Evolutionary conservation across 345 rosid species (phyloP).

Genomic region (Linum trigynum): DNA sequence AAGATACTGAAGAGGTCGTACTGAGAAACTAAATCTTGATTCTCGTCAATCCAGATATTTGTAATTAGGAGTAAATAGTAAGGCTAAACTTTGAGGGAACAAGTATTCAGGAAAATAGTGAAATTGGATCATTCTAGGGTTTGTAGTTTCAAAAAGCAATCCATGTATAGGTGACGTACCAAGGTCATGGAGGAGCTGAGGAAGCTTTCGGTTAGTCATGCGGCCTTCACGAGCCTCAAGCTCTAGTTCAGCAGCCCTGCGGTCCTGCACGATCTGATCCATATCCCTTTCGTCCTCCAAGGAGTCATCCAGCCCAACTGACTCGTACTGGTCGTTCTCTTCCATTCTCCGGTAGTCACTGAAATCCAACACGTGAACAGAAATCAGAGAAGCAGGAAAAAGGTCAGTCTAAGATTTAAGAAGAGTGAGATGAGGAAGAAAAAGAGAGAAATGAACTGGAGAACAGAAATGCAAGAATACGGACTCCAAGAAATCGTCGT

Average conservation of each 20-base stretch:
- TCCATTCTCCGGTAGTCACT: slow-evolving; percentile 64
- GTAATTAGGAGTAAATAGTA: too few species aligned
- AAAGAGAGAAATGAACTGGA: background rate
- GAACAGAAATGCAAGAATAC: background rate
- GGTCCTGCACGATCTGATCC: slow-evolving; percentile 66
- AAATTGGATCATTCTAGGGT: too few species aligned
- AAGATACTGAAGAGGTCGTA: too few species aligned
- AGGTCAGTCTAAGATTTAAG: background rate
- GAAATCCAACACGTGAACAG: background rate
- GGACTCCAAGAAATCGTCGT: slow-evolving; percentile 60
- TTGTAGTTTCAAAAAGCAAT: too few species aligned
- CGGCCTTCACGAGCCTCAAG: slow-evolving; percentile 65
- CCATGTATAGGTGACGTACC: slow-evolving; percentile 24
- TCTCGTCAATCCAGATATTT: too few species aligned
- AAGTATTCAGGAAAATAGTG: too few species aligned
- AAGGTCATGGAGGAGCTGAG: slow-evolving; percentile 80
- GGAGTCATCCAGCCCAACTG: slow-evolving; percentile 71
- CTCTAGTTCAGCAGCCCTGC: slow-evolving; percentile 65
- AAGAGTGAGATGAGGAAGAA: background rate
- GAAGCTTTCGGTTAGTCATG: slow-evolving; percentile 54
- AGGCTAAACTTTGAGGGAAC: too few species aligned
- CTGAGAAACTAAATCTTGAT: too few species aligned
- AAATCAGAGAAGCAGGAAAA: background rate
- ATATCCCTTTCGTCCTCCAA: slow-evolving; percentile 68
- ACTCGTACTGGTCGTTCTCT: slow-evolving; percentile 64